phyloP scores from a whole-genome alignment of 208 protist genomes.

The Leishmania mexicana region DNA sequence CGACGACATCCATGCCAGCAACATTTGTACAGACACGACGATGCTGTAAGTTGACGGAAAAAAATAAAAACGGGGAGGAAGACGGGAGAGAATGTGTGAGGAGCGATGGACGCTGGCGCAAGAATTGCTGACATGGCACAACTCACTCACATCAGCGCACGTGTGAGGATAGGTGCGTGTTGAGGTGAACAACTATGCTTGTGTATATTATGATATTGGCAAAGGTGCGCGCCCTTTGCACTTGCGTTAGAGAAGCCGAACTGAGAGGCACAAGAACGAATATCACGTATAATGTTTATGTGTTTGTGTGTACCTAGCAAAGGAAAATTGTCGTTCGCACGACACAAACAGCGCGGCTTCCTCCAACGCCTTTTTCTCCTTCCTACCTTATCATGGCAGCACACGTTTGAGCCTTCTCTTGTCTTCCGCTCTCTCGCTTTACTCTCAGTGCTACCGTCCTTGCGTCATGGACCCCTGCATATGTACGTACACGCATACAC shows the following conservation, averaged over 20 bases:
- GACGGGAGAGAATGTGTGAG: background rate
- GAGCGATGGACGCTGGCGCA: background rate
- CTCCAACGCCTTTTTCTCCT: background rate
- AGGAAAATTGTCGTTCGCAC: too few species aligned
- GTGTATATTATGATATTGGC: background rate
- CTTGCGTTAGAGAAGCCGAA: background rate
- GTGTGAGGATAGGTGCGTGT: background rate
- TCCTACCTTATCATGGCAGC: background rate
- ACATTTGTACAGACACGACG: conserved; percentile 20
- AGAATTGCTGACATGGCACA: background rate
- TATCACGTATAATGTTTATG: background rate
- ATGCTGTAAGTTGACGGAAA: conserved; percentile 4
- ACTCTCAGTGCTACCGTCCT: background rate
- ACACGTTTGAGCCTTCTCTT: background rate
- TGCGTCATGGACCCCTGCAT: background rate
- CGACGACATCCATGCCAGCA: conserved; percentile 19
- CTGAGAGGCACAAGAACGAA: too few species aligned
- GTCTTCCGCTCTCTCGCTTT: background rate
- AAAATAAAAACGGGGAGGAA: background rate
- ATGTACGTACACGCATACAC: background rate
- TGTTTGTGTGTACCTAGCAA: conserved; percentile 2
- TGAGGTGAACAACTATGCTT: background rate
- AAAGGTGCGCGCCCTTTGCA: background rate
- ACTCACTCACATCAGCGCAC: background rate
- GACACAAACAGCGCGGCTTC: background rate